Percentiles rank a stretch among this genome's conserved stretches.
These are phyloP conservation scores for Dipteronia dyeriana DNA, from an alignment of 345 rosid genomes.

Conservation along the genomic window DNA sequence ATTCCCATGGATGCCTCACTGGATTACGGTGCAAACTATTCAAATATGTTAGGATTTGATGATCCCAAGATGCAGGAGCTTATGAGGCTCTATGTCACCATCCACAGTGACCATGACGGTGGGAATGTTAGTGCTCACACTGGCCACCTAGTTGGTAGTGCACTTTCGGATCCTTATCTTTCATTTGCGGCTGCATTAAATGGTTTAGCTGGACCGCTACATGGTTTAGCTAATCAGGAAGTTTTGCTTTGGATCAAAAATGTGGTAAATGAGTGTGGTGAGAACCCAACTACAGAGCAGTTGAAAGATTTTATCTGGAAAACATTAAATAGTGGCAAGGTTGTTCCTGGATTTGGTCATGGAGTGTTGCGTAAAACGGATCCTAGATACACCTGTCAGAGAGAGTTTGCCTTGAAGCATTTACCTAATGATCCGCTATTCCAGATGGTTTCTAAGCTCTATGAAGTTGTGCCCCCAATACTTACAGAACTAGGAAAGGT, in stretches of 20 bases:
- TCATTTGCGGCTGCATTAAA: slow-evolving; percentile 97
- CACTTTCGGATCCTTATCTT: slow-evolving; percentile 98
- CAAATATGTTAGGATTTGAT: slow-evolving; percentile 91
- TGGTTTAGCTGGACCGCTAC: slow-evolving; percentile 99
- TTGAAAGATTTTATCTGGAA: slow-evolving; percentile 93
- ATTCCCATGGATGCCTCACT: slow-evolving; percentile 69
- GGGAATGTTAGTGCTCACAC: slow-evolving; percentile 99
- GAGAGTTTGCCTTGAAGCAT: slow-evolving; percentile 98
- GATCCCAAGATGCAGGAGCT: slow-evolving; percentile 83
- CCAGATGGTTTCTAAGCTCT: slow-evolving; percentile 98
- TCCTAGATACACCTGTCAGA: slow-evolving; percentile 92
- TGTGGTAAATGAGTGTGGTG: slow-evolving; percentile 93
- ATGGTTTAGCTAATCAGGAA: slow-evolving; percentile 99
- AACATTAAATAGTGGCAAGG: slow-evolving; percentile 95
- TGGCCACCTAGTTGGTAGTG: slow-evolving; percentile 96
- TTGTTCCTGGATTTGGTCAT: slow-evolving; percentile 97
- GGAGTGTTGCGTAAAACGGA: slow-evolving; percentile 97
- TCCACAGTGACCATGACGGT: slow-evolving; percentile 99
- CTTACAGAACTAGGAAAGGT: slow-evolving; percentile 93
- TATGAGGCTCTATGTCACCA: slow-evolving; percentile 96
- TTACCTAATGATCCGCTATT: slow-evolving; percentile 92
- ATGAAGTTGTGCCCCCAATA: slow-evolving; percentile 95
- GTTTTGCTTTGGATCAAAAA: slow-evolving; percentile 97
- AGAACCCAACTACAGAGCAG: slow-evolving; percentile 64
- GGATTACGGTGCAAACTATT: slow-evolving; percentile 92